These are phyloP conservation scores for Cryptococcus sp. DNA, from an alignment of 1,284 basidiomycete genomes.

Conservation along the genomic window DNA sequence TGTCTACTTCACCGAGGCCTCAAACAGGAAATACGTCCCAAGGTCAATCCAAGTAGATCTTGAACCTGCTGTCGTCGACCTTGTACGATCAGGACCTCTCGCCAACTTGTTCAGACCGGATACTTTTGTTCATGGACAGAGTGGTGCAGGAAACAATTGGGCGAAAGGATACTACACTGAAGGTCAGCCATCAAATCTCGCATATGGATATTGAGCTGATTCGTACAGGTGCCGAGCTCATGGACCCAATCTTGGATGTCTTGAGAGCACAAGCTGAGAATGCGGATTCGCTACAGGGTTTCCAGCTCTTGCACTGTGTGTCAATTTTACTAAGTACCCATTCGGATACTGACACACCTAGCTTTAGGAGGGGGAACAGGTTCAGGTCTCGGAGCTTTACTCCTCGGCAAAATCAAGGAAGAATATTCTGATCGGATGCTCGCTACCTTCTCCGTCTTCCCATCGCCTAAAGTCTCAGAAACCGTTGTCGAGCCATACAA, in stretches of 20 bases:
- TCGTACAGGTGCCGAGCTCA: constrained; percentile 73
- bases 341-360: constrained; percentile 4
- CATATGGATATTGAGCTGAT: background rate
- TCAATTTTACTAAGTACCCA: background rate
- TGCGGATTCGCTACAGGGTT: constrained; percentile 86
- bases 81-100: constrained; percentile 54
- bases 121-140: constrained; percentile 73
- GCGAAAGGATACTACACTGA: constrained; percentile 67
- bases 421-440: constrained; percentile 92
- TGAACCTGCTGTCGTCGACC: constrained; percentile 83
- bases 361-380: constrained; percentile 89
- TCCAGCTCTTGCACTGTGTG: constrained; percentile 77
- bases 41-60: constrained; percentile 86
- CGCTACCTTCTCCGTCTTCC: constrained; percentile 85
- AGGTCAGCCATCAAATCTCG: constrained; percentile 51
- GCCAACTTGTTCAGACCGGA: constrained; percentile 75
- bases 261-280: constrained; percentile 69
- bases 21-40: constrained; percentile 66
- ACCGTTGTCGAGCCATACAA: constrained; percentile 93
- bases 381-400: constrained; percentile 74
- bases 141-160: constrained; percentile 51
- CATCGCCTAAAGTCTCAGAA: constrained; percentile 91
- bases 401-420: constrained; percentile 82
- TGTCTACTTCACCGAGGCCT: constrained; percentile 49
- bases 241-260: constrained; percentile 75